phyloP scores from a whole-genome alignment of 345 rosid species.

The Litchi chinensis region DNA sequence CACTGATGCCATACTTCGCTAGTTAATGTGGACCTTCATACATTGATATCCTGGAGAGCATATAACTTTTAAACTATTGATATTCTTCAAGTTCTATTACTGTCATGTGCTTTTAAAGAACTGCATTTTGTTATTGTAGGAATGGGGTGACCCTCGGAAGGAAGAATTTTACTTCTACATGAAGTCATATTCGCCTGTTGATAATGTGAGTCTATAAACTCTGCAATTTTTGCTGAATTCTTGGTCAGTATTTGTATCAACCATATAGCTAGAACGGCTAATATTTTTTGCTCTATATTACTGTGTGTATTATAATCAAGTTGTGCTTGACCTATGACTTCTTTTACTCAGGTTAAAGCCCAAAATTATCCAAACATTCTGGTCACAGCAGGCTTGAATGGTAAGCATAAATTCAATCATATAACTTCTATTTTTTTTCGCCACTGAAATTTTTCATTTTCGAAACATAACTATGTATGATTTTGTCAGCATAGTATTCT shows the following conservation, averaged over 20 bases:
- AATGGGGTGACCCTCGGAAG: constrained; percentile 92
- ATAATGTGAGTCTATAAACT: constrained; percentile 41
- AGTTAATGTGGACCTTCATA: no score
- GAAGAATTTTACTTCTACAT: constrained; percentile 80
- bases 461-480: no score
- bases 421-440: no score
- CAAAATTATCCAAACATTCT: constrained; percentile 84
- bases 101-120: not conserved
- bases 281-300: no score
- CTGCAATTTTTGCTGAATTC: not conserved
- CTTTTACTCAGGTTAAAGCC: constrained; percentile 56
- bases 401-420: constrained; percentile 40
- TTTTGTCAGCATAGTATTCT: not conserved
- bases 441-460: no score
- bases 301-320: no score
- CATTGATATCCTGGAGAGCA: no score
- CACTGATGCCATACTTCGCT: no score
- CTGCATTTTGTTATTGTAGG: constrained; percentile 66
- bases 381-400: constrained; percentile 82
- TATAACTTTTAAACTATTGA: no score
- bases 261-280: not conserved
- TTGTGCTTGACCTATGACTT: not conserved
- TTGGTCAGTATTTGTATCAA: not conserved
- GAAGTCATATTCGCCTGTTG: constrained; percentile 93
- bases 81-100: not conserved